Evolutionary conservation across 2,329 filamentous ascomycete genomes (phyloP).

Genomic region (Penicillium sp.): DNA sequence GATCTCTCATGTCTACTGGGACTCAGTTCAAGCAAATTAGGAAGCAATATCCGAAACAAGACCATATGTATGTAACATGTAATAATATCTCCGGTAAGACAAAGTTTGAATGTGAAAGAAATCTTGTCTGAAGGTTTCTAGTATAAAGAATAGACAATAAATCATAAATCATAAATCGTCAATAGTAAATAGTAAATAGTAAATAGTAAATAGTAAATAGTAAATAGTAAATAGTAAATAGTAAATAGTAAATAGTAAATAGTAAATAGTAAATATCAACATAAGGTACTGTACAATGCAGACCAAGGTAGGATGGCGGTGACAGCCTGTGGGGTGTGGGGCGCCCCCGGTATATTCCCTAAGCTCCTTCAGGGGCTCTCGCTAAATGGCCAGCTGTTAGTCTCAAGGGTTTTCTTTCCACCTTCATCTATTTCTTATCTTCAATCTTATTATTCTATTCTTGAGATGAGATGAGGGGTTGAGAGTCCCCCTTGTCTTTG

Average conservation of each 20-base stretch:
- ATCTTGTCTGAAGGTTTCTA: background rate
- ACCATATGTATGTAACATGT: background rate
- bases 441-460: constrained; percentile 19
- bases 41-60: background rate
- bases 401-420: constrained; percentile 18
- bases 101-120: background rate
- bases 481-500: constrained; percentile 26
- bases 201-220: background rate
- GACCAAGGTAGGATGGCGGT: constrained; percentile 21
- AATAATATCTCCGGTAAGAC: background rate
- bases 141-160: background rate
- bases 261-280: background rate
- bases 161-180: too few relatives aligned
- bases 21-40: background rate
- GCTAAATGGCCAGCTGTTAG: constrained; percentile 29
- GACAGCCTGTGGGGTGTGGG: constrained; percentile 28
- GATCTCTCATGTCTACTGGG: background rate
- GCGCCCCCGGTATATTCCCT: constrained; percentile 26
- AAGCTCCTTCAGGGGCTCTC: constrained; percentile 31
- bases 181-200: background rate
- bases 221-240: background rate
- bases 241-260: background rate
- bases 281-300: background rate
- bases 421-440: constrained; percentile 8
- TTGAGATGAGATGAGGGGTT: constrained; percentile 30